Base-by-base conservation (phyloP, 805 yeast genomes). In the Saccharomycopsis javanensis region DNA sequence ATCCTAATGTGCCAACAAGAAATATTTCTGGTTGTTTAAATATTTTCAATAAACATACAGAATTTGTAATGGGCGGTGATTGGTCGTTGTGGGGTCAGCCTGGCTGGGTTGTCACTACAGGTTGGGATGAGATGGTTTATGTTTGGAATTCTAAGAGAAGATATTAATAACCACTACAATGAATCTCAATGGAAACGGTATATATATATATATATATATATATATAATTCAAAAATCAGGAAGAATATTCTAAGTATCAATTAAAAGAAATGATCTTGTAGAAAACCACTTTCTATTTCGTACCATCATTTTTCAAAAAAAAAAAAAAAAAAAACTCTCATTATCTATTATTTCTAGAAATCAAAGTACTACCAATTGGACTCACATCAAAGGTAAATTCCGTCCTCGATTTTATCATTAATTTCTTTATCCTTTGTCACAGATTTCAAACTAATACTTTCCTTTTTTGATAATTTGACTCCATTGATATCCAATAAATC, bases 31-130 rank as follows among this genome's bases (percentile, higher is more conserved):
- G 86, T 0, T 74, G 83, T 37, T 70, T 75, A 37, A 80, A 79
- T 6, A 77, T 78, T 16, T 88, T 89, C 74, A 75, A 78, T 23
- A 71, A 70, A 55, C 98, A 94, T 71, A 77, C 81, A 30, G 99
- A 92, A 73, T 92, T 92, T 72, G 97, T 86, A 1, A 81, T 87
- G 64, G 97, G 95, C 16, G 86, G 91, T 62, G 98, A 94, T 72
- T 94, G 96, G 87, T 85, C 96, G 62, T 70, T 94, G 54, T 92
- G 97, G 97, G 99, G 98, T 2, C 84, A 83, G 63, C 95, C 94
- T 1, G 97, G 97, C 1, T 91, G 94, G 90, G 90, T 86, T 16
- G 96, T 94, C 8, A 84, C 96, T 15, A 85, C 91, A 0, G 97
- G 96, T 1, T 92, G 97, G 96, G 99, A 92, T 72, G 96, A 92